Evolutionary conservation across 129 eudicot genomes (phyloP).

Genomic region (Calendula officinalis): DNA sequence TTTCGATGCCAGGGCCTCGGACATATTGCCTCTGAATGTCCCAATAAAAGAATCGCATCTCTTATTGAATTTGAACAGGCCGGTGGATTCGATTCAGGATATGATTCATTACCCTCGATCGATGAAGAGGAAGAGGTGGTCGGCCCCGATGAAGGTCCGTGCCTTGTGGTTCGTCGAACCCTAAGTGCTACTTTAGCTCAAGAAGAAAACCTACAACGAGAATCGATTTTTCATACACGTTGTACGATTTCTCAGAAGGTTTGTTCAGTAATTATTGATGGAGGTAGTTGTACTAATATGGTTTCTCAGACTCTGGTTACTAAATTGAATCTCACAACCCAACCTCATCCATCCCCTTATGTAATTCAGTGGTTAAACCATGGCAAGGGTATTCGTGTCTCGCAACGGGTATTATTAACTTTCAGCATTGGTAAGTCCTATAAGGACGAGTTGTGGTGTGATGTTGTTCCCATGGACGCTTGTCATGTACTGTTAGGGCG

Average conservation of each 20-base stretch:
- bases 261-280: slow-evolving; percentile 10
- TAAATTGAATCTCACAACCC: not conserved
- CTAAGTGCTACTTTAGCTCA: not conserved
- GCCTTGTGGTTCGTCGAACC: not conserved
- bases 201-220: not conserved
- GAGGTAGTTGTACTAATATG: slow-evolving; percentile 1
- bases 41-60: not conserved
- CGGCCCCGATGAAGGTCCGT: not conserved
- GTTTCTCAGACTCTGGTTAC: not conserved
- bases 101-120: not conserved
- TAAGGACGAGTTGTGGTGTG: not conserved
- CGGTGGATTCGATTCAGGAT: not conserved
- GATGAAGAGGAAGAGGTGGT: not conserved
- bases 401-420: not conserved
- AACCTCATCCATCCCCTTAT: slow-evolving; percentile 10
- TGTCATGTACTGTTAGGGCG: not conserved
- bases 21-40: slow-evolving; percentile 8
- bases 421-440: not conserved
- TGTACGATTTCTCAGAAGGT: slow-evolving; percentile 1
- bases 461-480: no score
- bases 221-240: slow-evolving; percentile 9
- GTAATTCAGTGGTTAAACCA: slow-evolving; percentile 4
- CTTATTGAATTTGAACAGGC: not conserved
- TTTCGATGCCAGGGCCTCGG: slow-evolving; percentile 1
- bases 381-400: not conserved